Conservation (phyloP, 2,329 filamentous ascomycete genomes). For the Aspergillus pseudoglaucus region DNA sequence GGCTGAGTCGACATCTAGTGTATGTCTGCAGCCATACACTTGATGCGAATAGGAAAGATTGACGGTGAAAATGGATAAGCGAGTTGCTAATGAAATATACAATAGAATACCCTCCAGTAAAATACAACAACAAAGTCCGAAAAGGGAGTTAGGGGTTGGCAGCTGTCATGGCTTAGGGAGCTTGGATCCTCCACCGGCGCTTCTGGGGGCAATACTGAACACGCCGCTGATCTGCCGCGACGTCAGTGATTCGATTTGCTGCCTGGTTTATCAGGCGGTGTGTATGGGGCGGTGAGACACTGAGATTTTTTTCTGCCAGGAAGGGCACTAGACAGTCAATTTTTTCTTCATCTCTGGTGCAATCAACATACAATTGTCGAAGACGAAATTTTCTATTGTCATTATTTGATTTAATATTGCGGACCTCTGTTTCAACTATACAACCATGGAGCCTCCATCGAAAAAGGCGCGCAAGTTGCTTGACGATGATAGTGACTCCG, state of each 20-base stretch:
- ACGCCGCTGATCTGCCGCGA: constrained; percentile 24
- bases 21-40: constrained; percentile 30
- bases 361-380: not conserved
- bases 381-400: not conserved
- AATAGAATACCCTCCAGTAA: not conserved
- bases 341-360: constrained; percentile 6
- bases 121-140: not conserved
- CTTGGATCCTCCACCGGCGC: not conserved
- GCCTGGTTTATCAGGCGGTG: constrained; percentile 4
- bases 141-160: not conserved
- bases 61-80: constrained; percentile 2
- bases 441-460: constrained; percentile 35
- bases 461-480: constrained; percentile 37
- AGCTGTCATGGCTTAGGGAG: not conserved
- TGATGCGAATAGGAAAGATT: constrained; percentile 13
- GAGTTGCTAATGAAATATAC: constrained; percentile 5
- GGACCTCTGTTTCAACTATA: constrained; percentile 1
- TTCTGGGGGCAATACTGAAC: constrained; percentile 7
- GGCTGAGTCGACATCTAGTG: constrained; percentile 37
- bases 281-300: constrained; percentile 16
- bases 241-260: constrained; percentile 22
- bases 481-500: constrained; percentile 35
- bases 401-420: not conserved
- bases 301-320: constrained; percentile 27
- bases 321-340: constrained; percentile 1